Base-by-base conservation (phyloP, 2,329 filamentous ascomycete species). In the Didymella lethalis region DNA sequence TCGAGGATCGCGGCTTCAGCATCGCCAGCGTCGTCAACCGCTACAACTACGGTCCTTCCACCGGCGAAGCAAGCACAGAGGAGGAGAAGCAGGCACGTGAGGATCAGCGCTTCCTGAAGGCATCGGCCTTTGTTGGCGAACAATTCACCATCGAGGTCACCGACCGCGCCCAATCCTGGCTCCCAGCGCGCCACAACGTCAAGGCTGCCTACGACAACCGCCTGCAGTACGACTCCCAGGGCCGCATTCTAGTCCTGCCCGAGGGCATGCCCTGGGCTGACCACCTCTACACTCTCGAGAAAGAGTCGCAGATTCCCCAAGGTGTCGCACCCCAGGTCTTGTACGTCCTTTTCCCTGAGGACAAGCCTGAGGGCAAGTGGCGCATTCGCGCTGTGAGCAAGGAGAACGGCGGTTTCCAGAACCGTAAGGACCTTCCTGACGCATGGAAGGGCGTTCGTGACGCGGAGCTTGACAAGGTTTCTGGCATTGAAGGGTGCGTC, bases 201-300 rank as follows among this genome's bases (percentile, higher is more conserved):
- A 86, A 88, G 66, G 80, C 85, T 41, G 93, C 94, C 10, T 97
- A 95, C 75, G 81, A 83, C 32, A 84, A 85, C 64, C 88, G 94
- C 54, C 74, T 79, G 28, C 82, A 90, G 66, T 85, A 87, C 73
- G 91, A 97, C 75, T 72, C 88, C 10, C 81, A 88, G 64, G 93
- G 93, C 56, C 88, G 92, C 63, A 86, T 98, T 60, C 83, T 98
- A 70, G 89, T 97, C 26, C 85, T 99, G 12, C 77, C 78, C 56
- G 88, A 91, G 74, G 88, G 90, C 58, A 90, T 94, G 61, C 94
- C 94, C 2, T 98, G 95, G 95, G 95, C 96, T 77, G 94, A 98
- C 73, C 95, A 99, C 77, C 84, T 99, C 18, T 98, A 97, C 81
- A 88, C 85, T 18, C 85, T 98, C 28, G 95, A 99, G 68, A 84